Evolutionary conservation across 768 basidiomycete species (phyloP).

Genomic region (Boletus reticulatus): DNA sequence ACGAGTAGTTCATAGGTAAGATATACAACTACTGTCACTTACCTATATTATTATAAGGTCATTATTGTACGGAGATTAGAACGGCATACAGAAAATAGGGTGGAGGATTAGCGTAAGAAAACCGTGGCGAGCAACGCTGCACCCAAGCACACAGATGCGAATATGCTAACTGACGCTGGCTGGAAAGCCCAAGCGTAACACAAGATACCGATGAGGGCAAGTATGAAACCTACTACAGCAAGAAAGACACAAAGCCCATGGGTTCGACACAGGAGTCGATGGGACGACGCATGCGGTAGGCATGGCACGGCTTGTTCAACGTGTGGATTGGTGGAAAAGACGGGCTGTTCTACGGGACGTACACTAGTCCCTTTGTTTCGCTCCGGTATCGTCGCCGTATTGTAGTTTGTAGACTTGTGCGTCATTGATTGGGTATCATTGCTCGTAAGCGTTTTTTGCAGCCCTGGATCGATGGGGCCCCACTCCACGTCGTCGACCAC

Average conservation of each 20-base stretch:
- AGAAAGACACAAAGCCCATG: conserved; percentile 51
- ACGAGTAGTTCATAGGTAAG: too few relatives aligned
- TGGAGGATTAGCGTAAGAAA: conserved; percentile 1
- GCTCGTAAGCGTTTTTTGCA: neutral
- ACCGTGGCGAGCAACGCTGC: conserved; percentile 28
- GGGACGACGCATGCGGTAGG: conserved; percentile 33
- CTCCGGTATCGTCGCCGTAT: too few relatives aligned
- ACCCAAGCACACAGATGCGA: conserved; percentile 39
- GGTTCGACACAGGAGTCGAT: conserved; percentile 44
- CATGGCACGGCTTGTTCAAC: conserved; percentile 52
- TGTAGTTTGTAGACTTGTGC: too few relatives aligned
- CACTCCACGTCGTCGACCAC: neutral
- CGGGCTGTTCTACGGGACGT: conserved; percentile 14
- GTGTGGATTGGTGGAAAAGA: conserved; percentile 47
- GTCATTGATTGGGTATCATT: neutral
- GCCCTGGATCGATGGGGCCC: neutral
- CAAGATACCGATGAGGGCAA: conserved; percentile 50
- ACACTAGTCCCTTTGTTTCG: neutral
- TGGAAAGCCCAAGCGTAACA: conserved; percentile 51
- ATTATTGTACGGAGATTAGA: too few relatives aligned
- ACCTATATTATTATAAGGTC: too few relatives aligned
- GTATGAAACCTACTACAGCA: conserved; percentile 46
- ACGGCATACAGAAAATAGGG: neutral
- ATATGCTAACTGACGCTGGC: conserved; percentile 43
- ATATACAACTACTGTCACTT: too few relatives aligned